Evolutionary conservation across 2,329 filamentous ascomycete genomes (phyloP), one percentile per base, ranked within the genome.

Genomic region (Podosphaera fusca): DNA sequence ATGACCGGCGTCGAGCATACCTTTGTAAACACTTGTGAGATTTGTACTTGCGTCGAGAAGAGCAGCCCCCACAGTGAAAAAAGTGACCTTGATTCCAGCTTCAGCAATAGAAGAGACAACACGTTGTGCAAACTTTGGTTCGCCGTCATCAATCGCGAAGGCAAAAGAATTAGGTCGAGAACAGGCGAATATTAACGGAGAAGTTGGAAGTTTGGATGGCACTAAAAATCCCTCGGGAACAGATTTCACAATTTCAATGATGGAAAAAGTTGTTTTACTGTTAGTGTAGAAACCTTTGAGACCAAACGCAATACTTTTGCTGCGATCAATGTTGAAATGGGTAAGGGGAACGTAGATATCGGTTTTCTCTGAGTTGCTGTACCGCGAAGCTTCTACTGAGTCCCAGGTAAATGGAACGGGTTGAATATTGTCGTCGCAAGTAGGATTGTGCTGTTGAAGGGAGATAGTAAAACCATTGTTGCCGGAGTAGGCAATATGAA

Each of bases 91-190:
- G 62, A 85, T 79, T 57, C 71, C 67, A 55, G 80, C 81, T 29
- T 77, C 74, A 29, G 77, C 73, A 62, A 85, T 71, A 56, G 81
- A 78, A 46, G 74, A 69, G 69, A 82, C 76, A 29, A 84, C 78
- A 60, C 76, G 68, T 67, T 79, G 74, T 1, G 80, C 80, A 58
- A 76, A 73, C 38, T 69, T 64, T 52, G 81, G 81, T 55, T 76
- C 72, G 30, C 81, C 82, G 66, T 85, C 82, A 64, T 85, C 82
- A 60, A 85, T 84, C 55, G 81, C 81, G 66, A 85, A 84, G 1
- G 82, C 82, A 65, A 85, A 84, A 0, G 77, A 80, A 69, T 84
- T 82, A 52, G 81, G 80, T 21, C 80, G 74, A 61, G 76, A 81
- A 72, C 82, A 85, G 5, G 75, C 72, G 63, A 84, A 78, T 51